Evolutionary conservation across 148 eudicot species (phyloP), one percentile per base, ranked within the genome.

Genomic region (Polygonum aviculare): DNA sequence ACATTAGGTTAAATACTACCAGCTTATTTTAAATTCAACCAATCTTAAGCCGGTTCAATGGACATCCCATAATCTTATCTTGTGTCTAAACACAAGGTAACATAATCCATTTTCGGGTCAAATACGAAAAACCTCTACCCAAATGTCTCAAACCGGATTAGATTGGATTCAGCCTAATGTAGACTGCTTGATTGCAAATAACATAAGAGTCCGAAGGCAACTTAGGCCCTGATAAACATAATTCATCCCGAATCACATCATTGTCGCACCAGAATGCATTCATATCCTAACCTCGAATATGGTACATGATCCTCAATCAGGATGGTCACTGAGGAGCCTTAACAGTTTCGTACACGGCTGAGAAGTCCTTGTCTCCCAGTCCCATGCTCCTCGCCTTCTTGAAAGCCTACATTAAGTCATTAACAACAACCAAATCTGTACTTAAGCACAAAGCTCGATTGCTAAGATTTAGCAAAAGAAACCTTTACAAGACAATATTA

Each of bases 311-410:
- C 62, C 31, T 44, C 22, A n/a, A 73, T 83, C 80, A 82, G 39
- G 83, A 85, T 52, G 85, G 73, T 44, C 54, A 73, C 79, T 82
- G 81, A 72, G 86, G 45, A 76, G 69, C 33, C 84, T 85, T 91
- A 41, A 91, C 79, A 38, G 90, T 88, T 86, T 95, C 97, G 44
- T 85, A 76, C 59, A 95, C 98, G 47, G 99, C 99, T 67, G 99
- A 93, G 80, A 93, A 95, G 83, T 95, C 99, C 74, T 86, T 86
- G 75, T 95, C 98, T 19, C 97, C 99, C 39, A 95, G 73, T 2
- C 94, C 98, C 87, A 91, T 82, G 91, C 94, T 83, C 77, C 94
- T 85, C 40, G 97, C 97, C 81, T 89, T 95, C 86, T 95, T 95
- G 82, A 89, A 92, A 38, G 89, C 96, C 98, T 94, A 74, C 79